Evolutionary conservation across 2,329 filamentous ascomycete genomes (phyloP), one percentile per base, ranked within the genome.

Genomic region (Xylaria sp.): DNA sequence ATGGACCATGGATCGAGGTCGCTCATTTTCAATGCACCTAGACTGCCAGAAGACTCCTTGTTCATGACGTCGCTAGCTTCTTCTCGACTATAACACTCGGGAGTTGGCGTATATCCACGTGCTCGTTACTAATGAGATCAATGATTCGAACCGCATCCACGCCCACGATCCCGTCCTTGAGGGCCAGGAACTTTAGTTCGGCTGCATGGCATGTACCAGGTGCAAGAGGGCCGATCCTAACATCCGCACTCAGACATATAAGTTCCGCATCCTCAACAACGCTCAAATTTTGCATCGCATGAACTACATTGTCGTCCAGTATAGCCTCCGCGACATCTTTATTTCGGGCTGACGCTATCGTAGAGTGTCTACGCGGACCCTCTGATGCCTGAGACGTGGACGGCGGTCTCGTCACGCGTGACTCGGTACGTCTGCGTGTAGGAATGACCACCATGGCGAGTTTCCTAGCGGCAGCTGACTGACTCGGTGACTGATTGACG

Each of bases 241-340:
- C 83, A 72, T 92, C 89, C 3, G 89, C 86, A 59, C 86, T 91
- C 54, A 92, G 76, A 68, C 87, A 91, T n/a, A 91, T 78, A 37
- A 92, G 75, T 65, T 91, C 87, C 2, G 85, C 81, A 8, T 80
- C 76, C 59, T 90, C 87, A 30, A 86, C 76, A 30, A 81, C 76
- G 16, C 85, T 84, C 69, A 80, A 85, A 70, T 83, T 84, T 70
- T 91, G 88, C 77, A 88, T 83, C 16, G 86, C 86, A 69, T 90
- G 86, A 42, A 91, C 78, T 35, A 89, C 78, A 59, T 85, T 88
- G 62, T 90, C 87, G 66, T 92, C 89, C 4, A 90, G 74, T 30
- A 91, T 83, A 1, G 88, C 87, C 64, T 88, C 84, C 5, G 87
- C 86, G 54, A 83, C 70, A 69, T 47, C 78, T 71, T 64, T 72